Evolutionary conservation across 305 asterid genomes (phyloP), one percentile per base, ranked within the genome.

Genomic region (Plantago coronopus): DNA sequence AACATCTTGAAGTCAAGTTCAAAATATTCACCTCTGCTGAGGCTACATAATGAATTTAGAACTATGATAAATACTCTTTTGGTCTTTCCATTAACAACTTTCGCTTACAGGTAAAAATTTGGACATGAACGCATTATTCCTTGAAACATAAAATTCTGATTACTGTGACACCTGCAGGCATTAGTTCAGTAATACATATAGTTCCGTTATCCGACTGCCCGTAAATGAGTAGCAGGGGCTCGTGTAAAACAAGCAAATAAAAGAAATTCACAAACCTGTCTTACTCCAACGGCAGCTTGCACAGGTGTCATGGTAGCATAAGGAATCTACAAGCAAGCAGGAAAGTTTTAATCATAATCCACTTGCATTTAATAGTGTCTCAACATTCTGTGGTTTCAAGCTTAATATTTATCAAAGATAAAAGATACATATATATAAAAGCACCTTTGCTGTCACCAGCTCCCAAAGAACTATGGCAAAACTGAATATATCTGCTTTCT

Each of bases 401-500:
- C 42, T 57, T 42, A 55, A 68, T 62, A 64, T 47, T 23, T 31
- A 45, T 63, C 19, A 27, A 34, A 34, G 42, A 34, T 34, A 34
- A 8, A 27, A 47, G 23, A 61, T n/a, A 66, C 37, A 19, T 7
- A 45, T 15, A n/a, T 48, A 17, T n/a, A 46, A 61, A 51, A 67
- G 59, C 48, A 89, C 98, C 97, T 86, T 86, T 18, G 91, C 84
- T 2, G 96, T 86, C 64, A 79, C 77, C 59, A 91, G 86, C 91
- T 91, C 98, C 98, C 98, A 89, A 65, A 91, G 86, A 62, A 89
- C 97, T 72, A 91, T 84, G 22, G 89, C 94, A 72, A 86, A 91
- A 70, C 97, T 91, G 78, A 81, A 89, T 42, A 91, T 87, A 66
- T 91, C 98, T 25, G 96, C 96, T 72, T 85, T 91, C 69, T 86